phyloP scores from a whole-genome alignment of 495 filamentous ascomycete species.

The Lasiosphaeris hirsuta region DNA sequence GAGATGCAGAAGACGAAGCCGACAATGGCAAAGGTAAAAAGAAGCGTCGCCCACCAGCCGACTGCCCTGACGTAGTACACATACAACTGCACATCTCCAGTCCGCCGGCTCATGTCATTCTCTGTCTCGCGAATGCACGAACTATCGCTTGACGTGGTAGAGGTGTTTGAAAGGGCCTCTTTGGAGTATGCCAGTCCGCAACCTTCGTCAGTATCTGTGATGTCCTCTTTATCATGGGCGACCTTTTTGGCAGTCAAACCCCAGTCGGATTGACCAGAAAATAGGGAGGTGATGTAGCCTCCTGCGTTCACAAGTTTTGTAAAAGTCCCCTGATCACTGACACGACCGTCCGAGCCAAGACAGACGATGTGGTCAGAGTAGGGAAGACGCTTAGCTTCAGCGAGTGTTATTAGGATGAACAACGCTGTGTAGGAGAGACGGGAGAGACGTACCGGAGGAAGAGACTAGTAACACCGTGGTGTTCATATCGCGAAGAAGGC shows the following conservation, averaged over 20 bases:
- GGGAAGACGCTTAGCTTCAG: conserved; percentile 36
- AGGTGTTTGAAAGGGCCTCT: neutral
- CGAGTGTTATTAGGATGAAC: neutral
- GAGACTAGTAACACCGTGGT: conserved; percentile 50
- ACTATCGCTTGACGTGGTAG: neutral
- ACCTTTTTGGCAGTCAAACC: too few species aligned
- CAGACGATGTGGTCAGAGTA: conserved; percentile 52
- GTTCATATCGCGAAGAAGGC: conserved; percentile 39
- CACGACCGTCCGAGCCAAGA: conserved; percentile 42
- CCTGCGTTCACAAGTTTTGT: conserved; percentile 18
- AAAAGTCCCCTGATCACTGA: conserved; percentile 50
- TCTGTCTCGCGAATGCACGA: neutral
- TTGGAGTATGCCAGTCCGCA: neutral
- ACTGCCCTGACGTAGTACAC: conserved; percentile 51
- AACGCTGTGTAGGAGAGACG: neutral
- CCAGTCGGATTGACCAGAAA: conserved; percentile 21
- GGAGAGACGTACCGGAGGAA: conserved; percentile 17
- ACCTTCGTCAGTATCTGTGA: too few species aligned
- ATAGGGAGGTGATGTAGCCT: conserved; percentile 23
- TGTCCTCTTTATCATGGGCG: too few species aligned
- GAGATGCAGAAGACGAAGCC: conserved; percentile 27
- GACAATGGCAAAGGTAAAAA: conserved; percentile 38
- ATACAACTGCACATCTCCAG: conserved; percentile 55
- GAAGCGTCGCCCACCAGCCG: conserved; percentile 42
- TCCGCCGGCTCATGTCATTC: conserved; percentile 28